phyloP scores from a whole-genome alignment of 192 early-diverging fungal genomes.

The Physocladia obscura region DNA sequence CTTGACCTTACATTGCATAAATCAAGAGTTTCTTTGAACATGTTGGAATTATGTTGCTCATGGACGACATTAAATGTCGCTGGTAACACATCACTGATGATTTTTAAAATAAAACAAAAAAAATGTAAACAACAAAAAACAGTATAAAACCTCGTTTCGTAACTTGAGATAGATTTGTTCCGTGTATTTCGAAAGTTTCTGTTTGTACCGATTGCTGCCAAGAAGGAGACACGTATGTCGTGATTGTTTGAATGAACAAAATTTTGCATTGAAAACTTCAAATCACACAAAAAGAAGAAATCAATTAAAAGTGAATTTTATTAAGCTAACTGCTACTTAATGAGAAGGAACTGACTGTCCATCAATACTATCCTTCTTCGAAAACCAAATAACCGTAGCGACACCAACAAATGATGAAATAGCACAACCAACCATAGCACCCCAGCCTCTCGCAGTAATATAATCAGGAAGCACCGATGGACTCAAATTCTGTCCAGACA shows the following conservation, averaged over 20 bases:
- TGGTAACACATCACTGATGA: no score
- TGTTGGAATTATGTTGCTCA: no score
- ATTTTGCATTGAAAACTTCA: no score
- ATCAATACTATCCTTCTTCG: conserved; percentile 27
- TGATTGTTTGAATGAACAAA: no score
- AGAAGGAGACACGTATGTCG: not conserved
- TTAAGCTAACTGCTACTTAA: not conserved
- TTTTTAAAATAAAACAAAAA: no score
- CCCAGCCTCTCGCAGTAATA: conserved; percentile 69
- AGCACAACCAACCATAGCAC: conserved; percentile 69
- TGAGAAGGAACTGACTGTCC: not conserved
- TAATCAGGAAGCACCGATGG: conserved; percentile 53
- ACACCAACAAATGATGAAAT: conserved; percentile 74
- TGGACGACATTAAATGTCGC: no score
- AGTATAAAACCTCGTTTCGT: no score
- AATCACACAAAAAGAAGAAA: no score
- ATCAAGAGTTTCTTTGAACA: conserved; percentile 6
- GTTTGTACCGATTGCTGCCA: not conserved
- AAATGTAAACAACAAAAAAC: no score
- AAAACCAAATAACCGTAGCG: conserved; percentile 75
- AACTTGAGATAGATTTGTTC: no score
- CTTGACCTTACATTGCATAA: conserved; percentile 10
- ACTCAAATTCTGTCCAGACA: conserved; percentile 56
- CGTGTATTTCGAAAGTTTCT: not conserved
- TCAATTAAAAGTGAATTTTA: no score